phyloP scores from a whole-genome alignment of 1,139 yeast genomes.

The Hansenula lynferdii region DNA sequence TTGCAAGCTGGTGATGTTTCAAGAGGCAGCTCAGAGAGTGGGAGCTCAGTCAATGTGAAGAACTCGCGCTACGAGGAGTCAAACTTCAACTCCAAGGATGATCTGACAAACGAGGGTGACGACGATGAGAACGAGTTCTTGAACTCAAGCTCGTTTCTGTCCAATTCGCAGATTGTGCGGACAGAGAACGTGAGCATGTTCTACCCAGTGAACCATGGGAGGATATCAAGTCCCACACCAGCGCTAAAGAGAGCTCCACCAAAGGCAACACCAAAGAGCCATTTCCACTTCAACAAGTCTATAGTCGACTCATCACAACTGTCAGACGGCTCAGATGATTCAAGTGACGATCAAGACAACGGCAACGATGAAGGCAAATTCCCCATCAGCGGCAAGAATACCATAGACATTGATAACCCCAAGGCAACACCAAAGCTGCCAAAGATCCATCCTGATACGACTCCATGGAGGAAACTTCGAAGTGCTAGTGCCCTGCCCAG shows the following conservation, averaged over 20 bases:
- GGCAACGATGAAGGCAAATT: slow-evolving; percentile 1
- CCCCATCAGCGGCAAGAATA: neutral
- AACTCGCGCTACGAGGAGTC: too few relatives aligned
- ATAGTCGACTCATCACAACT: neutral
- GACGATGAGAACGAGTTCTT: slow-evolving; percentile 18
- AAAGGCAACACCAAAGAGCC: slow-evolving; percentile 3
- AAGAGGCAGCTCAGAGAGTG: too few relatives aligned
- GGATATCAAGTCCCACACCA: slow-evolving; percentile 17
- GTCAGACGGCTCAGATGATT: slow-evolving; percentile 7
- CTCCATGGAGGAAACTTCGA: slow-evolving; percentile 28
- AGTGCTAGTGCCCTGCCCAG: slow-evolving; percentile 15
- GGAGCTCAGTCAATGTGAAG: too few relatives aligned
- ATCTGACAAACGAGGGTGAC: slow-evolving; percentile 8
- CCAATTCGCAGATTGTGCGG: slow-evolving; percentile 20
- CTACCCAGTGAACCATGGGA: slow-evolving; percentile 6
- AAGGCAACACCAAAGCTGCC: slow-evolving; percentile 23
- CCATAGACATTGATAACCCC: slow-evolving; percentile 23
- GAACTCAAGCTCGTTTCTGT: slow-evolving; percentile 21
- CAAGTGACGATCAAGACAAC: slow-evolving; percentile 10
- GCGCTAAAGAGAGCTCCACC: slow-evolving; percentile 1
- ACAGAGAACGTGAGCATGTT: slow-evolving; percentile 14
- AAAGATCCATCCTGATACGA: slow-evolving; percentile 25
- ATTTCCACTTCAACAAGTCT: slow-evolving; percentile 9
- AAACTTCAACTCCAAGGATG: too few relatives aligned
- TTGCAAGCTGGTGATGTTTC: too few relatives aligned